Evolutionary conservation across 176 grass and related monocot genomes (phyloP), one percentile per base, ranked within the genome.

Genomic region (Cocos nucifera): DNA sequence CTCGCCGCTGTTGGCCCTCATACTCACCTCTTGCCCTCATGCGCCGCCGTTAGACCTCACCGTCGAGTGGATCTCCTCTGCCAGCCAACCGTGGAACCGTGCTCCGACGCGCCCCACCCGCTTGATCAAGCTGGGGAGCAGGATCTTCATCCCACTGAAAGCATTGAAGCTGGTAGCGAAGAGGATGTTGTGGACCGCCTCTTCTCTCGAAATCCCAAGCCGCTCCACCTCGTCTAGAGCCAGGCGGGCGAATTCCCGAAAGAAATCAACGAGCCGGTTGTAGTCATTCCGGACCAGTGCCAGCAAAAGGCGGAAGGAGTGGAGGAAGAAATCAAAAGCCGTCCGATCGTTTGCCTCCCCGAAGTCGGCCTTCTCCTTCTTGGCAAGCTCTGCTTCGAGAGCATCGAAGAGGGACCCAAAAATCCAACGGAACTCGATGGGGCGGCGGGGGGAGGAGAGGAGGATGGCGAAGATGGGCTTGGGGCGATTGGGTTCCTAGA

Each of bases 91-190:
- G 73, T 98, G 94, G 48, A 76, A 51, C 2, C 24, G 71, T 0
- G 70, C 88, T 3, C 94, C 94, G 14, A 85, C 94, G 8, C 94
- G 94, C 5, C 94, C 94, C 60, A 98, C 63, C 77, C 64, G 86
- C 74, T 98, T 98, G 21, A 98, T 35, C 52, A 98, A 18, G 25
- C 70, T 55, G 14, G 94, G 79, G 69, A 99, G 81, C 58, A 93
- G 53, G 52, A 99, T 63, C 57, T 79, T 99, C 66, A 99, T 74
- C 3, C 94, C 94, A 56, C 88, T 79, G 69, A 89, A 99, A 44
- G 94, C 76, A 74, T 99, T 99, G 87, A 99, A 99, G 85, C 88
- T 93, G 61, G 81, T 78, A 22, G 94, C 94, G 67, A 93, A 99
- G 21, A 99, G n/a, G 72, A 99, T 77, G 82, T 99, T 99, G 75